A percentile compares a stretch with the other conserved stretches of the same genome.
Evolutionary conservation across 2,329 filamentous ascomycete genomes (phyloP).

Genomic region (Exophiala lecanii-corni): DNA sequence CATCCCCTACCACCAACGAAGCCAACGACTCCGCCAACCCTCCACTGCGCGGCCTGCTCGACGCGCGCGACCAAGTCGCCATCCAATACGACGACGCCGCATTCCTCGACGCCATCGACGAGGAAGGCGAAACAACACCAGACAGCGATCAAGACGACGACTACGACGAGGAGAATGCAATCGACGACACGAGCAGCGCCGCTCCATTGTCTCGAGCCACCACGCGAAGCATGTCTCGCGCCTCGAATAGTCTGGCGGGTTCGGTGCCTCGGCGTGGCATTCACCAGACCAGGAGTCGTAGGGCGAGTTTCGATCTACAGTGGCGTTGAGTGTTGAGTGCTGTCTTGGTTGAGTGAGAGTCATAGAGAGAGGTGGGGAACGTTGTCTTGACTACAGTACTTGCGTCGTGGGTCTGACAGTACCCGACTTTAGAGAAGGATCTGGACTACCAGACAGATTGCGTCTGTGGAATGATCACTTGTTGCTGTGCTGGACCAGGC

Average conservation of each 20-base stretch:
- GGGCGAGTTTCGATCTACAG: not conserved
- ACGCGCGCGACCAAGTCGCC: not conserved
- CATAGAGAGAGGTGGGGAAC: too few species aligned
- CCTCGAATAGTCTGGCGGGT: not conserved
- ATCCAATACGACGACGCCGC: not conserved
- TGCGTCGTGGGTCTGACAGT: too few species aligned
- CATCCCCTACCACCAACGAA: not conserved
- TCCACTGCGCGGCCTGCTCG: not conserved
- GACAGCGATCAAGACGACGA: not conserved
- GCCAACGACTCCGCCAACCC: not conserved
- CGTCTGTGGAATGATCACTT: too few species aligned
- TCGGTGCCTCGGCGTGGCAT: not conserved
- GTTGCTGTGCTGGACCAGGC: too few species aligned
- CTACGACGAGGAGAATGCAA: not conserved
- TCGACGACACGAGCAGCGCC: not conserved
- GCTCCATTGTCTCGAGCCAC: not conserved
- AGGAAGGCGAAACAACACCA: not conserved
- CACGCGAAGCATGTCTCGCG: not conserved
- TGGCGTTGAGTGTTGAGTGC: conserved; percentile 2
- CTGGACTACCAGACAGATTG: too few species aligned
- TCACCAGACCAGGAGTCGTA: not conserved
- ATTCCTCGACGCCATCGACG: not conserved
- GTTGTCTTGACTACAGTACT: too few species aligned
- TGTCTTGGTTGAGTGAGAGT: too few species aligned
- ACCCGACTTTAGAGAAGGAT: too few species aligned